Conservation (phyloP, 805 yeast species). For the Clavispora phyllophila region DNA sequence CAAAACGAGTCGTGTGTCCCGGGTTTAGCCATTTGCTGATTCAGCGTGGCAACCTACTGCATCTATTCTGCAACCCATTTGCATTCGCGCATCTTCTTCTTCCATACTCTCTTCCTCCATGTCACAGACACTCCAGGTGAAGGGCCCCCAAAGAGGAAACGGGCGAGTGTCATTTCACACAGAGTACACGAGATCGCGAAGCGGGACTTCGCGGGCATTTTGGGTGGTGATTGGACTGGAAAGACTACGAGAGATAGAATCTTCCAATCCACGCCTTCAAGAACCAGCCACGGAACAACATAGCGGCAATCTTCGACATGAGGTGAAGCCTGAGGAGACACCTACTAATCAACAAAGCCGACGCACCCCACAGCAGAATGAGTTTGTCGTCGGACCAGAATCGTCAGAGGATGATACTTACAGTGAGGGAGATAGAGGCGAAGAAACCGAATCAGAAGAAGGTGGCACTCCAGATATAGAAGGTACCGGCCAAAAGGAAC, state of each 20-base stretch:
- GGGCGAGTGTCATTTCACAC: slow-evolving; percentile 10
- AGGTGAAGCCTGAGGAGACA: too few relatives aligned
- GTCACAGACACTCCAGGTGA: slow-evolving; percentile 6
- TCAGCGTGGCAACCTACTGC: background rate
- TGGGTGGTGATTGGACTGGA: slow-evolving; percentile 9
- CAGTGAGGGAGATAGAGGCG: background rate
- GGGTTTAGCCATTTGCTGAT: too few relatives aligned
- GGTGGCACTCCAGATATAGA: background rate
- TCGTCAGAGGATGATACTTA: background rate
- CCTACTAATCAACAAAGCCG: background rate
- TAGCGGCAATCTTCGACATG: too few relatives aligned
- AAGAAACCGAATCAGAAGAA: background rate
- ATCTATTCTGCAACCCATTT: background rate
- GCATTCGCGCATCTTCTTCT: background rate
- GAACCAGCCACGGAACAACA: background rate
- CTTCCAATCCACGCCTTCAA: background rate
- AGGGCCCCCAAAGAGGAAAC: slow-evolving; percentile 10
- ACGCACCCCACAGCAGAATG: background rate
- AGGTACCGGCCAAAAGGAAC: too few relatives aligned
- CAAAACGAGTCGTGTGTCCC: too few relatives aligned
- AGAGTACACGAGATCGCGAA: slow-evolving; percentile 6
- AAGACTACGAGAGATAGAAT: slow-evolving; percentile 3
- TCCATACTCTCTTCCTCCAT: background rate
- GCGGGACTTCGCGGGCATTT: slow-evolving; percentile 3
- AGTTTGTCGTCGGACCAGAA: background rate